These are phyloP conservation scores for Tricharina praecox DNA, from an alignment of 495 filamentous ascomycete genomes.

Conservation along the genomic window DNA sequence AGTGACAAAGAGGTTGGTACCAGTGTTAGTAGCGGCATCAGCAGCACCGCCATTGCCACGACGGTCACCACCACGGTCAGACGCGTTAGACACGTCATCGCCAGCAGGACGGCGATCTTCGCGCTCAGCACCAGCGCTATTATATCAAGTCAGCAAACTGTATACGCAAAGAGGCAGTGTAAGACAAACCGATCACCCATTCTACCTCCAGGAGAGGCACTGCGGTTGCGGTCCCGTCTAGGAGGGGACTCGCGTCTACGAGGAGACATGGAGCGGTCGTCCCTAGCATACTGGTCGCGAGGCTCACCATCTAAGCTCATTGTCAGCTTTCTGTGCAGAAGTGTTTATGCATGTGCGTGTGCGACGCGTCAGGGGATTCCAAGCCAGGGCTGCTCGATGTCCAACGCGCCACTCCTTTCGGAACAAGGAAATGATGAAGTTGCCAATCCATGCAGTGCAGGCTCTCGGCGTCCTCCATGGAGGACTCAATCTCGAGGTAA, in stretches of 20 bases:
- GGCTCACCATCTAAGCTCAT: slow-evolving; percentile 4
- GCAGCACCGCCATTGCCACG: slow-evolving; percentile 56
- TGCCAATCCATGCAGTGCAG: too few species aligned
- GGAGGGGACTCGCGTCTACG: slow-evolving; percentile 62
- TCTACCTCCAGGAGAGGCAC: slow-evolving; percentile 73
- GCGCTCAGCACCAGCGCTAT: slow-evolving; percentile 30
- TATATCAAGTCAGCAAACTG: too few species aligned
- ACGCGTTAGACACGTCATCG: slow-evolving; percentile 29
- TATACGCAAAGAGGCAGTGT: too few species aligned
- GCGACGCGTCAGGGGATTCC: not conserved
- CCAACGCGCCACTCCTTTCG: too few species aligned
- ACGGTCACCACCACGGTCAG: slow-evolving; percentile 38
- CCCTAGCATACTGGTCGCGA: slow-evolving; percentile 22
- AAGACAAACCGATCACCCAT: slow-evolving; percentile 57
- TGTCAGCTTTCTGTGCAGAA: not conserved
- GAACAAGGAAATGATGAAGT: too few species aligned
- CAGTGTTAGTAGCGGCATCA: slow-evolving; percentile 69
- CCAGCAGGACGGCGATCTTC: slow-evolving; percentile 28
- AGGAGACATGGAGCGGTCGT: slow-evolving; percentile 26
- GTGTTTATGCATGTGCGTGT: not conserved
- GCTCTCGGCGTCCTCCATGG: too few species aligned
- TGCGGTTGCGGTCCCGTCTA: slow-evolving; percentile 64
- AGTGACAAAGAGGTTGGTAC: slow-evolving; percentile 97
- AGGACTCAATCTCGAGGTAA: too few species aligned
- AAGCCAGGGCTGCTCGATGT: too few species aligned